Evolutionary conservation across 345 rosid genomes (phyloP).

Genomic region (Microcos paniculata): DNA sequence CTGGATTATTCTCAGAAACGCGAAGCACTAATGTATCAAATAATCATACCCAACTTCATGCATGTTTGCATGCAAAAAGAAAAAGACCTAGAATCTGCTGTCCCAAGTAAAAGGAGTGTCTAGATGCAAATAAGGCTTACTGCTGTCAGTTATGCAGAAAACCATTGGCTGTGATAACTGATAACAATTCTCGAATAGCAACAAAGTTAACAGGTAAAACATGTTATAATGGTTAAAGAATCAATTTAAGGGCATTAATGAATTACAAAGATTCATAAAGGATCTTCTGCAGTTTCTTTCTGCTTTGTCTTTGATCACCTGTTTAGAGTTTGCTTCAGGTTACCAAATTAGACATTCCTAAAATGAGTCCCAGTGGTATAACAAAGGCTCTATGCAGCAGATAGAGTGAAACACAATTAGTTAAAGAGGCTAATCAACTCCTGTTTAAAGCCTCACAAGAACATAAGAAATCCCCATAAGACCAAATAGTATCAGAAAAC

Average conservation of each 20-base stretch:
- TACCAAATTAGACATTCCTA: neutral
- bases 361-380: neutral
- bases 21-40: neutral
- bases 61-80: neutral
- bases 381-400: neutral
- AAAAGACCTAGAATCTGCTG: neutral
- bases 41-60: neutral
- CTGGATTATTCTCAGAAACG: neutral
- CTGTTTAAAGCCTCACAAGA: neutral
- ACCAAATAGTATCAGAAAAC: neutral
- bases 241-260: neutral
- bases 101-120: neutral
- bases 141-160: neutral
- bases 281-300: neutral
- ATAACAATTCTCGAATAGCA: neutral
- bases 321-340: neutral
- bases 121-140: conserved; percentile 3
- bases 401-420: neutral
- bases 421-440: conserved; percentile 1
- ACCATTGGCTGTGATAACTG: neutral
- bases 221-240: neutral
- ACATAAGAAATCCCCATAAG: neutral
- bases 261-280: too few species aligned
- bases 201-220: neutral
- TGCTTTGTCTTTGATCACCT: neutral